Base-by-base conservation (phyloP, 2,329 filamentous ascomycete species). In the Aspergillus jensenii region DNA sequence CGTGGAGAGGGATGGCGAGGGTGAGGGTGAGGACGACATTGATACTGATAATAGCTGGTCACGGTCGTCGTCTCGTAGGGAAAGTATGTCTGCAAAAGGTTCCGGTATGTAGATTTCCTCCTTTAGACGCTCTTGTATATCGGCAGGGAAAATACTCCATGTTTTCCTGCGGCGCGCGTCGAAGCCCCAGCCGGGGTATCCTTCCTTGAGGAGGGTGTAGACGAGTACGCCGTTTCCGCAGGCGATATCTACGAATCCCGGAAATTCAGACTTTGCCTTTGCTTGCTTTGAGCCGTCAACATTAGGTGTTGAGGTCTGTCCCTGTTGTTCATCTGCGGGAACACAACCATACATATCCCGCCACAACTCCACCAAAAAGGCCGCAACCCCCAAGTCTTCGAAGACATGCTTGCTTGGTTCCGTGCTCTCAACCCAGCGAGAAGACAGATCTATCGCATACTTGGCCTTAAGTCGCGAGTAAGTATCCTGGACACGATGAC, bases 351-450 rank as follows among this genome's bases (percentile, higher is more conserved):
- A 98, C 87, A 96, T 93, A 58, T 89, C 86, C 12, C 79, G 77
- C 95, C 95, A 99, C 2, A 98, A 78, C 77, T 97, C 93, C 25
- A 98, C 90, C 52, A 98, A 79, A 67, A 97, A 99, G 0, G 93
- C 90, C 0, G 93, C 90, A 61, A 99, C 97, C 4, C 87, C 84
- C 19, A 99, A 78, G 70, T 98, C 93, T 71, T 99, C 95, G 74
- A 97, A 98, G 3, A 98, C 91, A 70, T 98, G 93, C 73, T 98
- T 99, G 15, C 81, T 80, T 0, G 93, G 90, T 70, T 96, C 92
- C 0, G 93, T 98, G 52, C 84, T 83, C 77, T 98, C 95, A 14
- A 87, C 87, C 95, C 93, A 99, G 1, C 76, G 78, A n/a, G 84
- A 75, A 14, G 92, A 88, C 12, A 99, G 78, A 1, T 75, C 68